Conservation (phyloP, 306 rosid genomes). For the Ochetophila trinervis region DNA sequence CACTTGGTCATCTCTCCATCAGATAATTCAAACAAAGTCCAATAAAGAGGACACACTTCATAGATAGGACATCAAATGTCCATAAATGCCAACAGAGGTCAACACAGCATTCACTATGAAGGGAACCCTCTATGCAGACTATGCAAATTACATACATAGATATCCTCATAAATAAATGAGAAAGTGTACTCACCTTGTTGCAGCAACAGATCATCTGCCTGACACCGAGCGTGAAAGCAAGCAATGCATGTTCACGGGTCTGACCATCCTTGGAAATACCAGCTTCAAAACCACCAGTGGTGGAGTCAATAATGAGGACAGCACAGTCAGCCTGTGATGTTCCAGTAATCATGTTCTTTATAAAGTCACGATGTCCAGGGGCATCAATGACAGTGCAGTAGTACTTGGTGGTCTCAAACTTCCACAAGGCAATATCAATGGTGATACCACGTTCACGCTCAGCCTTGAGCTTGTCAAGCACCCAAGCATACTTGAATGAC, state of each 20-base stretch:
- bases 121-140: conserved; percentile 8
- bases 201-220: conserved; percentile 32
- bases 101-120: conserved; percentile 20
- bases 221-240: conserved; percentile 31
- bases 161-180: too few relatives aligned
- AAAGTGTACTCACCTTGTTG: conserved; percentile 16
- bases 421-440: conserved; percentile 32
- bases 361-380: conserved; percentile 28
- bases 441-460: conserved; percentile 35
- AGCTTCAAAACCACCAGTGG: conserved; percentile 33
- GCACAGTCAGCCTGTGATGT: conserved; percentile 32
- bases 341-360: conserved; percentile 29
- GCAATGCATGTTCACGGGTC: conserved; percentile 32
- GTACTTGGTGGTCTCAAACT: conserved; percentile 33
- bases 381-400: conserved; percentile 32
- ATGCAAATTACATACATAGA: not conserved
- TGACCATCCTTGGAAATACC: conserved; percentile 32
- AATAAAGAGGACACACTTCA: conserved; percentile 29
- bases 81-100: conserved; percentile 6
- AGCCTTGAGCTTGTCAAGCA: conserved; percentile 35
- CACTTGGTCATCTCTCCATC: conserved; percentile 33
- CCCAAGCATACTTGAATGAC: conserved; percentile 35
- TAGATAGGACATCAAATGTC: not conserved
- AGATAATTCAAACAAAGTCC: not conserved
- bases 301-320: conserved; percentile 28